phyloP scores from a whole-genome alignment of 2,329 filamentous ascomycete genomes.

The Ascochyta pisi region DNA sequence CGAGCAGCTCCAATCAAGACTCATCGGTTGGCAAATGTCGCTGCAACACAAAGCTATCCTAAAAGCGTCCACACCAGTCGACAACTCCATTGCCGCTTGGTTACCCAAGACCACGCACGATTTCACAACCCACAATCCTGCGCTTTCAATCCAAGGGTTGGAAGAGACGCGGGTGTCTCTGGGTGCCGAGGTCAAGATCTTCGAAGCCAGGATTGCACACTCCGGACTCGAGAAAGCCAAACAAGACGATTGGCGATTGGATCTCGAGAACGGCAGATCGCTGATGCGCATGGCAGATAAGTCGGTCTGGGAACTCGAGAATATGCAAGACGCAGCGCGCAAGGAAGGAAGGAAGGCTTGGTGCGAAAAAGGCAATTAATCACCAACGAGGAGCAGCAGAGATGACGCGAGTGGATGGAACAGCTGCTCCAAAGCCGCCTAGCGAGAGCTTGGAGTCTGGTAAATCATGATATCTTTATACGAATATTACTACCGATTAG shows the following conservation, averaged over 20 bases:
- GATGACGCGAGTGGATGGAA: not conserved
- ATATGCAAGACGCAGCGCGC: conserved; percentile 6
- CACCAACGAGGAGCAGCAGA: not conserved
- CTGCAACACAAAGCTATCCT: conserved; percentile 28
- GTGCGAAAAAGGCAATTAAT: not conserved
- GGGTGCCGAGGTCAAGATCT: conserved; percentile 23
- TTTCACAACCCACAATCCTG: conserved; percentile 21
- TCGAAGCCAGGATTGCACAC: conserved; percentile 24
- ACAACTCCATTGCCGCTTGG: conserved; percentile 18
- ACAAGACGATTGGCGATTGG: conserved; percentile 27
- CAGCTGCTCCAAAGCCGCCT: not conserved
- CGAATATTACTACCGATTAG: not conserved
- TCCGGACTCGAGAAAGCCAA: conserved; percentile 9
- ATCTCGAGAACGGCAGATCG: conserved; percentile 31
- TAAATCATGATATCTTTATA: conserved; percentile 13
- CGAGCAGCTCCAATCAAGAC: conserved; percentile 23
- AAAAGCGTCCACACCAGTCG: conserved; percentile 8
- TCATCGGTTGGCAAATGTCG: conserved; percentile 25
- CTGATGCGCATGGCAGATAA: conserved; percentile 29
- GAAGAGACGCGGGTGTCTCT: conserved; percentile 24
- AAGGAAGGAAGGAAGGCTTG: not conserved
- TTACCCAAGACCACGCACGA: conserved; percentile 16
- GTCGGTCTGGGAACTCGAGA: conserved; percentile 25
- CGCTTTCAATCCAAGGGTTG: conserved; percentile 28
- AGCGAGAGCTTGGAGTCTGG: conserved; percentile 6